Evolutionary conservation across 306 rosid species (phyloP).

Genomic region (Trifolium repens): DNA sequence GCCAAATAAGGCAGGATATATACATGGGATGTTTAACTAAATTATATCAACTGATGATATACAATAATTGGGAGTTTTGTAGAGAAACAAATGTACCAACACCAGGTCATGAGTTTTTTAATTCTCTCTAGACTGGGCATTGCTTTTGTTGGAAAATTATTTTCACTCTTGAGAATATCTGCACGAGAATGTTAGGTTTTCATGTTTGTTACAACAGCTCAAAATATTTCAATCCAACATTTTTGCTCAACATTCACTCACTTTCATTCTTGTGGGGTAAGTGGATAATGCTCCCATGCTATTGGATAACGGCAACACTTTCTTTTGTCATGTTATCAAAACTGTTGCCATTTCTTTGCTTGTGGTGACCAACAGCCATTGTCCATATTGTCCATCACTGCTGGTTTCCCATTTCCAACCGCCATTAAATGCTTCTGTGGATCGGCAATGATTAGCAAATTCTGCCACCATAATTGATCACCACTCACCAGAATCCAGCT

Average conservation of each 20-base stretch:
- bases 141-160: neutral
- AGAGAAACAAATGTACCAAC: neutral
- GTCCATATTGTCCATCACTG: no score
- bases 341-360: neutral
- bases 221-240: conserved; percentile 9
- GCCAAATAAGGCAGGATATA: conserved; percentile 5
- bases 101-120: neutral
- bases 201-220: neutral
- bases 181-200: neutral
- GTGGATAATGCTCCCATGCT: neutral
- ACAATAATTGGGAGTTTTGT: neutral
- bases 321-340: conserved; percentile 15
- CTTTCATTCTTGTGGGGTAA: conserved; percentile 10
- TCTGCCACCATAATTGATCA: neutral
- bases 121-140: conserved; percentile 1
- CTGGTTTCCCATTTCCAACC: neutral
- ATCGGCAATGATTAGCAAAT: neutral
- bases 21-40: conserved; percentile 6
- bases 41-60: conserved; percentile 16
- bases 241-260: neutral
- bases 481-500: neutral
- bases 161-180: neutral
- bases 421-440: neutral
- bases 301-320: neutral
- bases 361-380: neutral